A percentile compares a stretch with the other conserved stretches of the same genome.
Evolutionary conservation across 176 grass and related monocot genomes (phyloP).

Genomic region (Phoenix dactylifera): DNA sequence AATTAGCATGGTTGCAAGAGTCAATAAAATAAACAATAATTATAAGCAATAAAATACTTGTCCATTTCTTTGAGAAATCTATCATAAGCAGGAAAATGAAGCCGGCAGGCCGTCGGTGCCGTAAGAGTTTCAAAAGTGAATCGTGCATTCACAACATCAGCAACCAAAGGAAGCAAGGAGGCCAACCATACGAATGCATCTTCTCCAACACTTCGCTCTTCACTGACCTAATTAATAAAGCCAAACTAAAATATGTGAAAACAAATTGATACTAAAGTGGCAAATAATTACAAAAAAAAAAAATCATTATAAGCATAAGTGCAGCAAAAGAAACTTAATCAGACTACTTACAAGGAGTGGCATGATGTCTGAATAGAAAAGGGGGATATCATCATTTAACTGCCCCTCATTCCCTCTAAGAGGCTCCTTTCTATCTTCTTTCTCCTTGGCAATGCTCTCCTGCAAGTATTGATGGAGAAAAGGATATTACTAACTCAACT

Average conservation of each 20-base stretch:
- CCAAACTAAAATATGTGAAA: too few relatives aligned
- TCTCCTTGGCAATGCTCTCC: slow-evolving; percentile 74
- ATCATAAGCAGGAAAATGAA: slow-evolving; percentile 91
- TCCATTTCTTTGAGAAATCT: slow-evolving; percentile 90
- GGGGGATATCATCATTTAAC: slow-evolving; percentile 57
- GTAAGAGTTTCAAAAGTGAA: slow-evolving; percentile 91
- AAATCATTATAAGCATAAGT: too few relatives aligned
- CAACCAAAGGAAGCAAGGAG: slow-evolving; percentile 68
- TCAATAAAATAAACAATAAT: too few relatives aligned
- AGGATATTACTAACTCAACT: background rate
- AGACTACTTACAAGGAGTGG: slow-evolving; percentile 64
- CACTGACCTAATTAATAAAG: slow-evolving; percentile 44
- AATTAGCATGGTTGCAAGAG: too few relatives aligned
- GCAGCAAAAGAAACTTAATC: background rate
- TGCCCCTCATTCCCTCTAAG: slow-evolving; percentile 41
- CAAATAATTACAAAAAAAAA: too few relatives aligned
- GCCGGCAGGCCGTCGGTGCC: slow-evolving; percentile 46
- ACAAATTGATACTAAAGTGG: too few relatives aligned
- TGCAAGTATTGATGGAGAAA: slow-evolving; percentile 16
- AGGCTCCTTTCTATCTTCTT: slow-evolving; percentile 52
- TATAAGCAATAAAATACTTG: slow-evolving; percentile 32
- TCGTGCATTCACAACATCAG: slow-evolving; percentile 72
- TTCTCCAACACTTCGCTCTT: slow-evolving; percentile 66
- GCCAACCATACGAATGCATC: slow-evolving; percentile 83
- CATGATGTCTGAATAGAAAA: slow-evolving; percentile 97